A percentile compares a stretch with the other conserved stretches of the same genome.
Evolutionary conservation across 2,329 filamentous ascomycete species (phyloP).

Genomic region (Teratosphaeriaceae sp.): DNA sequence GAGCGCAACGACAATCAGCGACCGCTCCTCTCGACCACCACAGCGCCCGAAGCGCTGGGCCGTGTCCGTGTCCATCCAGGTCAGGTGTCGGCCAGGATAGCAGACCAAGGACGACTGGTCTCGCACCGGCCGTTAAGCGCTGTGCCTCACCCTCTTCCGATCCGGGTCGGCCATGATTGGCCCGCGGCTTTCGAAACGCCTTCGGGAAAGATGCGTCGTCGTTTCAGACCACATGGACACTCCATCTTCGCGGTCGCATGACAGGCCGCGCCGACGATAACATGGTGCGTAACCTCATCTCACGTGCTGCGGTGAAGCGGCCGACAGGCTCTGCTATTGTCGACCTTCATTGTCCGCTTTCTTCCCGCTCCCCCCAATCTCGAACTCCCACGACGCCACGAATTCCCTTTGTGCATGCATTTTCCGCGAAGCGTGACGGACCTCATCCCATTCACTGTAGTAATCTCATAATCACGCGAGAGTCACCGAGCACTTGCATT

Average conservation of each 20-base stretch:
- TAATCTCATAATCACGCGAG: slow-evolving; percentile 6
- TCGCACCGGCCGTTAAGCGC: slow-evolving; percentile 8
- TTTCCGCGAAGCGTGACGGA: slow-evolving; percentile 2
- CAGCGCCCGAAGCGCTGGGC: slow-evolving; percentile 4
- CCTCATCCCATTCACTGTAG: slow-evolving; percentile 10
- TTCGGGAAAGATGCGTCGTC: slow-evolving; percentile 28
- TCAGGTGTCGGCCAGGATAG: slow-evolving; percentile 8
- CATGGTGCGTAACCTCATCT: slow-evolving; percentile 21
- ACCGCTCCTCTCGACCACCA: neutral
- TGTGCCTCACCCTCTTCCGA: slow-evolving; percentile 9
- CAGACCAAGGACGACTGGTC: slow-evolving; percentile 7
- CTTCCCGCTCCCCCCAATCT: slow-evolving; percentile 6
- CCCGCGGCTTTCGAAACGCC: slow-evolving; percentile 35
- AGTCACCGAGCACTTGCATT: neutral
- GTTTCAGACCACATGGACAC: slow-evolving; percentile 26
- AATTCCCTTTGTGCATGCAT: slow-evolving; percentile 14
- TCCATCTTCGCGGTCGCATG: slow-evolving; percentile 22
- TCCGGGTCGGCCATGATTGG: slow-evolving; percentile 37
- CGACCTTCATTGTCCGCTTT: slow-evolving; percentile 20
- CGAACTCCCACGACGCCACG: slow-evolving; percentile 13
- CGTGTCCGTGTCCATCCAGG: slow-evolving; percentile 6
- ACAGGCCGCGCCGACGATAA: slow-evolving; percentile 23
- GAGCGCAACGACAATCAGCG: slow-evolving; percentile 1
- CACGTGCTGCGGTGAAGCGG: neutral
- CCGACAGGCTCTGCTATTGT: slow-evolving; percentile 18